Evolutionary conservation across 768 basidiomycete genomes (phyloP).

Genomic region (Leccinum barrowsii): DNA sequence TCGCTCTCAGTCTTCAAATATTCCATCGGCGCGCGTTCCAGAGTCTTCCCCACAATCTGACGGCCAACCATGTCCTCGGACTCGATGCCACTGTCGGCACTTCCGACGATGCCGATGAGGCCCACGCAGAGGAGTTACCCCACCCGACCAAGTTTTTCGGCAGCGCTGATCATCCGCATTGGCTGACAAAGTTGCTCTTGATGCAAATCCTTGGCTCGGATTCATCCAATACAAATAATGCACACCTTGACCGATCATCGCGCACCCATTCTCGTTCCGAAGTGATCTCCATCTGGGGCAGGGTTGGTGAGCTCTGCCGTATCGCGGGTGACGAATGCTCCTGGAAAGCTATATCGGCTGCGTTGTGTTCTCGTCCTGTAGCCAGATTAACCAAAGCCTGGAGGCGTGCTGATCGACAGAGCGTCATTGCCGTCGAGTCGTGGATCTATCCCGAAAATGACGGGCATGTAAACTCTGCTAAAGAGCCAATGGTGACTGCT

Average conservation of each 20-base stretch:
- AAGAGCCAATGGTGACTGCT: slow-evolving; percentile 50
- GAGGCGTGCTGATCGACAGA: slow-evolving; percentile 65
- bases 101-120: slow-evolving; percentile 5
- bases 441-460: slow-evolving; percentile 55
- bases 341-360: slow-evolving; percentile 71
- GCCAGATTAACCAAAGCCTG: slow-evolving; percentile 77
- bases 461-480: slow-evolving; percentile 25
- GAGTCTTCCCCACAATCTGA: slow-evolving; percentile 50
- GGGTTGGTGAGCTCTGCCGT: slow-evolving; percentile 70
- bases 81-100: slow-evolving; percentile 19
- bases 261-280: slow-evolving; percentile 71
- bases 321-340: slow-evolving; percentile 74
- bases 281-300: slow-evolving; percentile 68
- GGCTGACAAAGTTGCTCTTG: slow-evolving; percentile 73
- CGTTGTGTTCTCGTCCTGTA: slow-evolving; percentile 69
- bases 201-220: slow-evolving; percentile 68
- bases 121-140: slow-evolving; percentile 1
- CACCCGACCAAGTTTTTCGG: slow-evolving; percentile 51
- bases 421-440: slow-evolving; percentile 55
- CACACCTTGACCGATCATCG: slow-evolving; percentile 38
- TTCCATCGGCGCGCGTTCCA: slow-evolving; percentile 58
- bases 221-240: slow-evolving; percentile 33
- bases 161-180: slow-evolving; percentile 69
- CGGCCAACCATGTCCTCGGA: slow-evolving; percentile 41
- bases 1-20: slow-evolving; percentile 60